phyloP scores from a whole-genome alignment of 495 filamentous ascomycete genomes.

The Parathielavia appendiculata region DNA sequence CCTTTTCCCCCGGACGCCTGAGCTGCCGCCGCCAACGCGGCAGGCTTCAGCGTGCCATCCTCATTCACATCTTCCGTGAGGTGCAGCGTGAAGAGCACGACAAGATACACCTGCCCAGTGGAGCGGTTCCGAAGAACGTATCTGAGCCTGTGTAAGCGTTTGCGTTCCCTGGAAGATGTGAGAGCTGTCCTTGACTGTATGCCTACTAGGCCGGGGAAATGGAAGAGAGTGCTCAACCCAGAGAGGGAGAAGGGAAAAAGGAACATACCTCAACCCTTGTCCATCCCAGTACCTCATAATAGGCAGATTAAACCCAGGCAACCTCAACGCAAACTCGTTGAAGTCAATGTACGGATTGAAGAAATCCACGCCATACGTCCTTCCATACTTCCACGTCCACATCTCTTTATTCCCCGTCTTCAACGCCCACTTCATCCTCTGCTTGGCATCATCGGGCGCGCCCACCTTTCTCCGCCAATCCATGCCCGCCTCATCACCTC shows the following conservation, averaged over 20 bases:
- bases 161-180: slow-evolving; percentile 29
- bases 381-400: slow-evolving; percentile 47
- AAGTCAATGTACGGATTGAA: slow-evolving; percentile 92
- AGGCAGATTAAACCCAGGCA: slow-evolving; percentile 73
- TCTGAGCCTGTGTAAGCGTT: slow-evolving; percentile 65
- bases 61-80: slow-evolving; percentile 57
- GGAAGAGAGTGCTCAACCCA: not conserved
- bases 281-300: slow-evolving; percentile 80
- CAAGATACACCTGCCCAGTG: slow-evolving; percentile 67
- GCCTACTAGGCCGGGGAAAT: not conserved
- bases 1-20: slow-evolving; percentile 12
- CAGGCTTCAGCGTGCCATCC: slow-evolving; percentile 50
- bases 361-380: slow-evolving; percentile 72
- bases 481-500: slow-evolving; percentile 57
- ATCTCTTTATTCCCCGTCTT: slow-evolving; percentile 44
- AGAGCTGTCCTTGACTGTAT: slow-evolving; percentile 1
- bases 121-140: slow-evolving; percentile 77
- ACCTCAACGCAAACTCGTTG: slow-evolving; percentile 64
- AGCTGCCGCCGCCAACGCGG: slow-evolving; percentile 23
- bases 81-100: slow-evolving; percentile 72
- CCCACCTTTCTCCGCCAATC: slow-evolving; percentile 42
- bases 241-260: slow-evolving; percentile 4
- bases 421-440: slow-evolving; percentile 61
- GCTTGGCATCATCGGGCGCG: slow-evolving; percentile 50
- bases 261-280: slow-evolving; percentile 50